Evolutionary conservation across 495 filamentous ascomycete species (phyloP), one percentile per base, ranked within the genome.

Genomic region (Saxophila tyrrhenica): DNA sequence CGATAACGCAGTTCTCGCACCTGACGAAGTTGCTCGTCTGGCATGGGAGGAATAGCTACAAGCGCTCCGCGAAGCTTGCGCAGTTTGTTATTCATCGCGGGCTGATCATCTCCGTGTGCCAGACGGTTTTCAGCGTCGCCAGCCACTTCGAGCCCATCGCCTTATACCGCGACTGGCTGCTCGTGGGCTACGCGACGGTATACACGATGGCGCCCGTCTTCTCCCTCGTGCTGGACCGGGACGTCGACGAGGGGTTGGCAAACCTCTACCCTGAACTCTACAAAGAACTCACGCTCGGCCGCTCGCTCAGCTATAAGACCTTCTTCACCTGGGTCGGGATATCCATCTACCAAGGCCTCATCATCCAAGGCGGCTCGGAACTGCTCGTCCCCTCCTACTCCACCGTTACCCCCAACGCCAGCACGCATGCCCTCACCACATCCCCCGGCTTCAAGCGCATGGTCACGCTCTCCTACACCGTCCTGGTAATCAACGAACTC

Each of bases 21-120:
- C 75, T 99, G n/a, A 94, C 89, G 24, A 97, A 97, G 65, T 77
- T 99, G 0, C 76, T 99, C 2, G 89, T 99, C 1, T 99, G 94
- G 94, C 94, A 99, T 63, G 94, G 94, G 1, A 80, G 94, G 15
- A 97, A 97, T 61, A 89, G 83, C 55, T 99, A 99, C 73, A 97
- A 96, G 69, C 83, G 94, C 22, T 86, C 81, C 42, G 91, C 92
- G 16, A 99, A 99, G 68, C 77, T 99, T 8, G 89, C 88, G 10
- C 94, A 96, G 65, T 99, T 99, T 62, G 91, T 99, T 60, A 99
- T 99, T 64, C 94, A 99, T 64, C 84, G 94, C 56, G 94, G 94
- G 43, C 72, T 99, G 39, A 91, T 97, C 62, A 95, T 97, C 67
- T 83, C 79, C 50, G 86, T 96, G 1, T 95, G 89, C 62, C 94